A percentile compares a stretch with the other conserved stretches of the same genome.
These are phyloP conservation scores for Sedum album DNA, from an alignment of 164 flowering plant genomes.

Conservation along the genomic window DNA sequence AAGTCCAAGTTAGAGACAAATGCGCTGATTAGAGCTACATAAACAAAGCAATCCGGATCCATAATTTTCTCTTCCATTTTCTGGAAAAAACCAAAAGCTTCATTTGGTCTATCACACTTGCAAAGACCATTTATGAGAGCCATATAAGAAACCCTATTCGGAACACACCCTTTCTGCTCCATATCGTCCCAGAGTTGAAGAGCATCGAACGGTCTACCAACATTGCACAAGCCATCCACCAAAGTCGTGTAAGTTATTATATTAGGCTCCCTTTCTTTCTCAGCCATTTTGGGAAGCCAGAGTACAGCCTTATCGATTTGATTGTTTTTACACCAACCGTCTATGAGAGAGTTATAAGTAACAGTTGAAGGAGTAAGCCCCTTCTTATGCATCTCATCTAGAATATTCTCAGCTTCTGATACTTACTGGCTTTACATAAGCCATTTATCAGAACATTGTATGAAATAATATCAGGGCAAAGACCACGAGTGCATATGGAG, in stretches of 20 bases:
- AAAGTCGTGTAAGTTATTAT: slow-evolving; percentile 71
- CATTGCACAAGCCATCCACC: slow-evolving; percentile 65
- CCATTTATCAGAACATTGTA: slow-evolving; percentile 66
- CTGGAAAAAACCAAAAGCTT: slow-evolving; percentile 36
- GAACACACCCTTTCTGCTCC: slow-evolving; percentile 45
- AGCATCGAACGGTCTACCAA: slow-evolving; percentile 60
- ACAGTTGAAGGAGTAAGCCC: slow-evolving; percentile 70
- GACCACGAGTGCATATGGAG: slow-evolving; percentile 42
- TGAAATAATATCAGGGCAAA: slow-evolving; percentile 69
- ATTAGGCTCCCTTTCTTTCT: slow-evolving; percentile 46
- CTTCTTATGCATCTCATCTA: slow-evolving; percentile 44
- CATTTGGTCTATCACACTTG: slow-evolving; percentile 49
- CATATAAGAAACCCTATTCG: slow-evolving; percentile 60
- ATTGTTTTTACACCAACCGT: slow-evolving; percentile 70
- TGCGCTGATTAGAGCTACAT: slow-evolving; percentile 43
- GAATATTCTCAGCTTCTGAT: slow-evolving; percentile 43
- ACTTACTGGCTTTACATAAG: slow-evolving; percentile 51
- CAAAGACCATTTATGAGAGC: slow-evolving; percentile 75
- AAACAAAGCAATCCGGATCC: slow-evolving; percentile 47
- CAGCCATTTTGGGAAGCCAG: slow-evolving; percentile 47
- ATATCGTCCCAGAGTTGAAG: slow-evolving; percentile 58
- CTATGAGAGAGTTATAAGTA: slow-evolving; percentile 68
- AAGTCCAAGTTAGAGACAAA: slow-evolving; percentile 28
- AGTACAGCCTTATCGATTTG: slow-evolving; percentile 44
- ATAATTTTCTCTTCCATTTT: slow-evolving; percentile 56